Base-by-base conservation (phyloP, 192 early-diverging fungal species). In the Diversispora eburnea region DNA sequence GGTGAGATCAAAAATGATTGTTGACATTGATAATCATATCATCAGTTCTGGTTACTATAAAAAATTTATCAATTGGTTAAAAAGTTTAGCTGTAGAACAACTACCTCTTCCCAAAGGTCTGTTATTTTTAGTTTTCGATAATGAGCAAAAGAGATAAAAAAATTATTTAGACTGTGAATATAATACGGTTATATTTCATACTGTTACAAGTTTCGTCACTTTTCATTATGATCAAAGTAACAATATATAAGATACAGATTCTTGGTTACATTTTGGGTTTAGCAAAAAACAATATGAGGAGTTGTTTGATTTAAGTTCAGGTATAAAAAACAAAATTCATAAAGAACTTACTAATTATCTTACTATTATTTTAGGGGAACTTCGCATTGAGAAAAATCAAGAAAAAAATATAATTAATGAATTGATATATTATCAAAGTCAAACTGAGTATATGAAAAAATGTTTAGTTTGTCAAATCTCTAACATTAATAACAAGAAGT, bases 341-440 rank as follows among this genome's bases (percentile, higher is more conserved):
- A 51, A 54, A 67, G 66, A 67, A 67, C 66, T 67, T 67, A 54
- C 47, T 49, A 67, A 67, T n/a, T 67, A 67, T 67, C 66, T 67
- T 67, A 49, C 48, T 15, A 67, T 49, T 67, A 67, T 67, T 49
- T 67, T 67, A 67, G 66, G 49, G 49, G 66, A 67, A 33, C 66
- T 67, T 52, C 25, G 4, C 49, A 46, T 51, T 20, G 48, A 67
- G 47, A 67, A 67, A 49, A 67, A 19, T 67, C 47, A 67, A 67
- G n/a, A n/a, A n/a, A n/a, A n/a, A n/a, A n/a, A n/a, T n/a, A n/a
- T n/a, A n/a, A n/a, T n/a, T n/a, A n/a, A n/a, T n/a, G n/a, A n/a
- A n/a, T n/a, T n/a, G n/a, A n/a, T n/a, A n/a, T n/a, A n/a, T n/a
- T n/a, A n/a, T n/a, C n/a, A n/a, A n/a, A n/a, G n/a, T n/a, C n/a